phyloP scores from a whole-genome alignment of 768 basidiomycete genomes.

The Tulasnella sp. region DNA sequence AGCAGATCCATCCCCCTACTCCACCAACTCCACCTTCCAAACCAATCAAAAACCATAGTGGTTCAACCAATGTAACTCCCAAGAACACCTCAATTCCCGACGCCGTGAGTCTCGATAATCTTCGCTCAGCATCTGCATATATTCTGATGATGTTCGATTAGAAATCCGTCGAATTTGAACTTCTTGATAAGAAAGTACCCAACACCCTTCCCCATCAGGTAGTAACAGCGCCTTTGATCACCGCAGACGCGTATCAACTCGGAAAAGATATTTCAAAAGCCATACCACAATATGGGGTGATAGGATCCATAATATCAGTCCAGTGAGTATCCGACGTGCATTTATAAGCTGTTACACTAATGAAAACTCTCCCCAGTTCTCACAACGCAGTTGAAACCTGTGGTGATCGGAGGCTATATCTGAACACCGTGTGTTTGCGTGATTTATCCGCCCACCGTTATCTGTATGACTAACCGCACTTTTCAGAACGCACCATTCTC shows the following conservation, averaged over 20 bases:
- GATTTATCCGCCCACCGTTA: not conserved
- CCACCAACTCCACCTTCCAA: too few relatives aligned
- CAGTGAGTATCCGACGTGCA: constrained; percentile 30
- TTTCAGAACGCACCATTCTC: constrained; percentile 14
- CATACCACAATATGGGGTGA: constrained; percentile 49
- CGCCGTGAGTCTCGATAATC: too few relatives aligned
- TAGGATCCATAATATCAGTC: constrained; percentile 40
- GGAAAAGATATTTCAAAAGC: not conserved
- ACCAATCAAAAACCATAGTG: too few relatives aligned
- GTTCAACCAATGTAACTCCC: too few relatives aligned
- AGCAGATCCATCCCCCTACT: too few relatives aligned
- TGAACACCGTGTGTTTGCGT: constrained; percentile 49
- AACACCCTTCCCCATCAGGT: not conserved
- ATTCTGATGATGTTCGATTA: too few relatives aligned
- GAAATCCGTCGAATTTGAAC: not conserved
- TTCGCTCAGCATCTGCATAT: too few relatives aligned
- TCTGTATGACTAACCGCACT: not conserved
- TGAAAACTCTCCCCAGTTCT: constrained; percentile 25
- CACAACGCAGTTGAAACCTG: constrained; percentile 29
- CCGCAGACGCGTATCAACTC: constrained; percentile 7
- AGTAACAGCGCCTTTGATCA: constrained; percentile 11
- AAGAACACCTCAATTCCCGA: too few relatives aligned
- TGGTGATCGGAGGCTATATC: constrained; percentile 45
- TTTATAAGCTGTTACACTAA: not conserved
- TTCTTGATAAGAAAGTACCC: not conserved